A percentile compares a stretch with the other conserved stretches of the same genome.
These are phyloP conservation scores for Colletotrichum orchidophilum DNA, from an alignment of 2,329 filamentous ascomycete genomes.

Conservation along the genomic window DNA sequence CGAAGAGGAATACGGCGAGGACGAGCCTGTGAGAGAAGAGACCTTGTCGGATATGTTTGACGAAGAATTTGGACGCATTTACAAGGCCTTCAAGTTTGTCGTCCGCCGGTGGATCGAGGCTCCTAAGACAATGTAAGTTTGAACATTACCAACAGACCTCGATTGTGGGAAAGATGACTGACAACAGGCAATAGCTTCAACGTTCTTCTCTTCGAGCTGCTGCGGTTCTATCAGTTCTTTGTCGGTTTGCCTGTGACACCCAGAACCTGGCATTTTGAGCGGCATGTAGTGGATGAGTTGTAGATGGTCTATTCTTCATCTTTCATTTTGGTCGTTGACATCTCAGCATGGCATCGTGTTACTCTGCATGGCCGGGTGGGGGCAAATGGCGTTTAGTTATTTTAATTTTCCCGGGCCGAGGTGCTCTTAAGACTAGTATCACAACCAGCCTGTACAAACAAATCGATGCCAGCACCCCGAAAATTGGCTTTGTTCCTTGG, in stretches of 20 bases:
- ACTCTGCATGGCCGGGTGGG: constrained; percentile 17
- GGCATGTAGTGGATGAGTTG: constrained; percentile 59
- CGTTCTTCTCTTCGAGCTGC: constrained; percentile 55
- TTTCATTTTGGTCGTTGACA: not conserved
- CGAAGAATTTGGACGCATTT: constrained; percentile 72
- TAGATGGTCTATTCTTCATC: constrained; percentile 37
- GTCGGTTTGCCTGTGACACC: constrained; percentile 62
- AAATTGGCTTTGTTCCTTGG: not conserved
- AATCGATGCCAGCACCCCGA: not conserved
- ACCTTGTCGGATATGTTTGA: constrained; percentile 66
- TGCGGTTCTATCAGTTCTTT: constrained; percentile 59
- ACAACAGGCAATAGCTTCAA: constrained; percentile 46
- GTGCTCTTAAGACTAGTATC: not conserved
- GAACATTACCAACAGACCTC: not conserved
- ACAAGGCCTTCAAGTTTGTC: constrained; percentile 71
- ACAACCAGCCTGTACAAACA: constrained; percentile 6
- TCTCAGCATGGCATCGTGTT: constrained; percentile 4
- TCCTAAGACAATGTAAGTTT: constrained; percentile 75
- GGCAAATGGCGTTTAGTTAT: constrained; percentile 10
- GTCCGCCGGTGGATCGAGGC: constrained; percentile 75
- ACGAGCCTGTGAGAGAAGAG: constrained; percentile 42
- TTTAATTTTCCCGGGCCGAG: not conserved
- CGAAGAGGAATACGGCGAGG: constrained; percentile 43
- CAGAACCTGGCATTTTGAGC: constrained; percentile 56
- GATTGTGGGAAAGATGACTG: not conserved